These are phyloP conservation scores for Parathielavia appendiculata DNA, from an alignment of 495 filamentous ascomycete species.

Conservation along the genomic window DNA sequence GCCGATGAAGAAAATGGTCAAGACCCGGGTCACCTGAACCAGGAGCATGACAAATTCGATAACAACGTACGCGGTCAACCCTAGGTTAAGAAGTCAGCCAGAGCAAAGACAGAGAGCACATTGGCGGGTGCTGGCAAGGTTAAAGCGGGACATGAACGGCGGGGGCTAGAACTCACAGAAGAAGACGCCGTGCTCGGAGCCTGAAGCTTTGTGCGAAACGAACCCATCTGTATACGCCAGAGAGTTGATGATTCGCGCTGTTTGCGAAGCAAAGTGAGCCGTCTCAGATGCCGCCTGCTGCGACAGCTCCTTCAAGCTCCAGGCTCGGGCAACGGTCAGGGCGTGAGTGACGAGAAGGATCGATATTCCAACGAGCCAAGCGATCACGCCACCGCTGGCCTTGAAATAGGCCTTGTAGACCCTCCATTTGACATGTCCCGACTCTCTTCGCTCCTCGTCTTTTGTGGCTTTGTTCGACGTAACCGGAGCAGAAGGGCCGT, in stretches of 20 bases:
- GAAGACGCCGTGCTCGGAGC: slow-evolving; percentile 13
- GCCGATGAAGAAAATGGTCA: slow-evolving; percentile 31
- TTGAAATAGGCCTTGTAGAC: slow-evolving; percentile 58
- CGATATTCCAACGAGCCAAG: slow-evolving; percentile 47
- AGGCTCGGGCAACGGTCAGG: slow-evolving; percentile 32
- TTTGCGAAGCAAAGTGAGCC: slow-evolving; percentile 12
- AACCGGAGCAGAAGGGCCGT: slow-evolving; percentile 30
- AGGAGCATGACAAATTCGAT: slow-evolving; percentile 31
- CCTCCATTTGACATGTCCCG: slow-evolving; percentile 49
- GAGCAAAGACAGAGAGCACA: background rate
- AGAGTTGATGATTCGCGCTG: background rate
- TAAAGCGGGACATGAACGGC: background rate
- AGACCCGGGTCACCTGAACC: slow-evolving; percentile 26
- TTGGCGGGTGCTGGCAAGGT: background rate
- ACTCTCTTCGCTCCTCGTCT: slow-evolving; percentile 52
- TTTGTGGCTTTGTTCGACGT: slow-evolving; percentile 5
- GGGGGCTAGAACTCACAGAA: slow-evolving; percentile 16
- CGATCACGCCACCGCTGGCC: slow-evolving; percentile 50
- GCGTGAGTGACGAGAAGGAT: slow-evolving; percentile 43
- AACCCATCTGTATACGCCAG: slow-evolving; percentile 5
- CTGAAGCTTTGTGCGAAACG: background rate
- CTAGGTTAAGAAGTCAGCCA: slow-evolving; percentile 10
- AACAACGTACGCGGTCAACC: slow-evolving; percentile 23
- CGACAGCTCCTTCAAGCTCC: slow-evolving; percentile 32
- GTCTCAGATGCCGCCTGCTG: slow-evolving; percentile 22